phyloP scores from a whole-genome alignment of 495 filamentous ascomycete species.

The Penicillium manginii region DNA sequence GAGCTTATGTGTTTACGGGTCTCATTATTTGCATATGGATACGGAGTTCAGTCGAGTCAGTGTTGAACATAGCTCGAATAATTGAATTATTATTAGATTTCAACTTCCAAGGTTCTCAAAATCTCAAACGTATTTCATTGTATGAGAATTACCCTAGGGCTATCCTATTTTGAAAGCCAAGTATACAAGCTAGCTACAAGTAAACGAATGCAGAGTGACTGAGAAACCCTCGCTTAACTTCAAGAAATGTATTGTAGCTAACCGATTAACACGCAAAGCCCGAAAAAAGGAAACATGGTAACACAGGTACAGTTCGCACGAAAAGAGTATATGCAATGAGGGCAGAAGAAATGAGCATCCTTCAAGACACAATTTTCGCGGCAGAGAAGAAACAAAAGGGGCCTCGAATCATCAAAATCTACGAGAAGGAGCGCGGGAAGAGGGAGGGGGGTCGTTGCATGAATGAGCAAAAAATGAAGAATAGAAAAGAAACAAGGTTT shows the following conservation, averaged over 20 bases:
- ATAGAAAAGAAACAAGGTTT: slow-evolving; percentile 12
- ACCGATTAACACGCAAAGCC: slow-evolving; percentile 12
- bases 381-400: not conserved
- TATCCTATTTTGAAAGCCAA: no score
- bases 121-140: no score
- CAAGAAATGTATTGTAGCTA: slow-evolving; percentile 7
- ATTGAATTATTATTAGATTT: slow-evolving; percentile 8
- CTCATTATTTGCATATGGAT: slow-evolving; percentile 22
- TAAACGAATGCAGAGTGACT: not conserved
- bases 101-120: not conserved
- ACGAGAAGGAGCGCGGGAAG: not conserved
- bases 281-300: slow-evolving; percentile 12
- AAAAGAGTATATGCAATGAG: slow-evolving; percentile 29
- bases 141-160: no score
- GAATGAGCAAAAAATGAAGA: slow-evolving; percentile 1
- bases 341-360: slow-evolving; percentile 16
- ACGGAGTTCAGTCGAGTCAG: slow-evolving; percentile 9
- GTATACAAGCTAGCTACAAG: no score
- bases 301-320: slow-evolving; percentile 22
- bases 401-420: not conserved
- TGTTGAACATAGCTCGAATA: slow-evolving; percentile 10
- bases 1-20: slow-evolving; percentile 20
- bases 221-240: not conserved
- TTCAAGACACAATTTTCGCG: slow-evolving; percentile 13
- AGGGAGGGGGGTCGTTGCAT: not conserved